These are phyloP conservation scores for Verbascum thapsus DNA, from an alignment of 257 asterid genomes.

Conservation along the genomic window DNA sequence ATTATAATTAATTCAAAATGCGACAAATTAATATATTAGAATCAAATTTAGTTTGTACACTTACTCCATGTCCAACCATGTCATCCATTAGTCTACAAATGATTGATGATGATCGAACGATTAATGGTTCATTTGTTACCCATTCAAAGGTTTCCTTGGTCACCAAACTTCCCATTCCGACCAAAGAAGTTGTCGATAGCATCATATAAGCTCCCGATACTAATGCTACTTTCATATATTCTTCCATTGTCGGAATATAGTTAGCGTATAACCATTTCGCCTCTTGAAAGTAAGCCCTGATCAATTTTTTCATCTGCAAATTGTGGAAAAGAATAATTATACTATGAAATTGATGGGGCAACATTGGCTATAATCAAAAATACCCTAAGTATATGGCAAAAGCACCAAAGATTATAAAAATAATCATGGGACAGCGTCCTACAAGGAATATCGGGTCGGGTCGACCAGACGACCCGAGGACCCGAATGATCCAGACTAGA, in stretches of 20 bases:
- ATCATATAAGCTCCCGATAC: conserved; percentile 15
- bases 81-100: conserved; percentile 25
- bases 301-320: conserved; percentile 16
- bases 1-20: too few relatives aligned
- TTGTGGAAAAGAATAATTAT: background rate
- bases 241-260: conserved; percentile 28
- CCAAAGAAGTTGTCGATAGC: conserved; percentile 20
- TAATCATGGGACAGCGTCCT: too few relatives aligned
- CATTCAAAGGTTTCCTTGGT: conserved; percentile 25
- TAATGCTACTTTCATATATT: conserved; percentile 33
- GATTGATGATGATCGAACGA: conserved; percentile 4
- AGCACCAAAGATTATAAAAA: too few relatives aligned
- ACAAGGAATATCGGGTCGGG: too few relatives aligned
- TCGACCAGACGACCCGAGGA: too few relatives aligned
- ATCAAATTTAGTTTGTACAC: background rate
- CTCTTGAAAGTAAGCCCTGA: conserved; percentile 28
- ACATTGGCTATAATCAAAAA: too few relatives aligned
- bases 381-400: too few relatives aligned
- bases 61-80: conserved; percentile 22
- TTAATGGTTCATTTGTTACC: conserved; percentile 27
- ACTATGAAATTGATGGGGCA: too few relatives aligned
- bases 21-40: background rate
- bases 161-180: conserved; percentile 24
- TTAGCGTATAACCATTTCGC: conserved; percentile 27
- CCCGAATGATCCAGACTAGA: too few relatives aligned